A percentile compares a stretch with the other conserved stretches of the same genome.
phyloP scores from a whole-genome alignment of 257 asterid species.

The Dorcoceras hygrometricum region DNA sequence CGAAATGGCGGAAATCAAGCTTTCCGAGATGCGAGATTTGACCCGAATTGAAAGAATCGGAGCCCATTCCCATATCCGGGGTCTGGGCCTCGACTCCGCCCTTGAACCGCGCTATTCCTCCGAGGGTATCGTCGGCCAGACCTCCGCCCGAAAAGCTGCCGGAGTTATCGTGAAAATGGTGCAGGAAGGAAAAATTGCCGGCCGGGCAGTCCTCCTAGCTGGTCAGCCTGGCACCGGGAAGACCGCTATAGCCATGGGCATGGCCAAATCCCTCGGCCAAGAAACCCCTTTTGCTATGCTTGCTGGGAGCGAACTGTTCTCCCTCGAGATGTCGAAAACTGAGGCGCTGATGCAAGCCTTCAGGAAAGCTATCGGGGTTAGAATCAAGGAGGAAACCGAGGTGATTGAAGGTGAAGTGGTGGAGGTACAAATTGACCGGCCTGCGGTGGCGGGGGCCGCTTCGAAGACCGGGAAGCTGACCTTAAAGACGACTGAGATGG shows the following conservation, averaged over 20 bases:
- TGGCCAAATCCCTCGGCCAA: constrained; percentile 81
- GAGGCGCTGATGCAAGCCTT: constrained; percentile 95
- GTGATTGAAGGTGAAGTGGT: constrained; percentile 94
- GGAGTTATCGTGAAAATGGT: constrained; percentile 83
- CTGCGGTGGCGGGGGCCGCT: constrained; percentile 76
- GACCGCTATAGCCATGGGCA: constrained; percentile 91
- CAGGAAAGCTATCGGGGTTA: constrained; percentile 76
- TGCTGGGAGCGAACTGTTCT: constrained; percentile 86
- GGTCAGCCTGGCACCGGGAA: constrained; percentile 89
- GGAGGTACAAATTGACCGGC: constrained; percentile 73
- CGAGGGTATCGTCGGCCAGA: constrained; percentile 91
- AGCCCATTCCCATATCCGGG: constrained; percentile 86
- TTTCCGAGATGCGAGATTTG: constrained; percentile 79
- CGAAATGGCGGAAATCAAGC: constrained; percentile 69
- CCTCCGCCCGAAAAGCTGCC: constrained; percentile 76
- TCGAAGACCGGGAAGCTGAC: constrained; percentile 81
- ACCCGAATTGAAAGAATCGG: constrained; percentile 84
- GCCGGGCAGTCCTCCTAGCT: constrained; percentile 73
- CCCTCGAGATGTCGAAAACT: constrained; percentile 85
- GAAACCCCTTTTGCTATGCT: constrained; percentile 93
- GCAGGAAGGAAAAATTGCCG: constrained; percentile 75
- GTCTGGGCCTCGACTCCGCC: constrained; percentile 76
- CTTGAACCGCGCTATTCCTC: constrained; percentile 71
- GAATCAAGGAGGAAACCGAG: constrained; percentile 86
- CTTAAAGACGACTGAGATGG: constrained; percentile 87